Base-by-base conservation (phyloP, 1,284 basidiomycete genomes). In the Moesziomyces globuligerus region DNA sequence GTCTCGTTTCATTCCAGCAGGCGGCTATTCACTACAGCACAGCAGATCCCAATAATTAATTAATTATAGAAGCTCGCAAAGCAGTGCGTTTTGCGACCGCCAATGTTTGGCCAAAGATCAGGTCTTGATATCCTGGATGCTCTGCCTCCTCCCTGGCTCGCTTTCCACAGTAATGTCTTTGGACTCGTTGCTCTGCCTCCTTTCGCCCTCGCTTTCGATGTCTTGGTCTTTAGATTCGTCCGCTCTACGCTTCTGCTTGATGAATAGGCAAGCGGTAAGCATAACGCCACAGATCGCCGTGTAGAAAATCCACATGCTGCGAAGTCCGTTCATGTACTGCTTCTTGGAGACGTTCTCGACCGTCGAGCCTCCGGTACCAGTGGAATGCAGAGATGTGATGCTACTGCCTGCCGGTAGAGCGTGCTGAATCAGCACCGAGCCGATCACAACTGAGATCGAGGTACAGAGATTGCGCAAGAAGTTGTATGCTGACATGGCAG, bases 241-340 rank as follows among this genome's bases (percentile, higher is more conserved):
- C 6, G 20, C 17, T 7, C 21, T 21, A 3, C 46, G 15, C 36
- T 48, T 48, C 36, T 48, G 46, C 46, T 48, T 48, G 46, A 48
- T 37, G 46, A 48, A 48, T 1, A 28, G n/a, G 24, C 18, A 25
- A 26, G 46, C 21, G 17, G 36, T 18, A 21, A 48, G 36, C 46
- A 48, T 48, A 15, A 48, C 13, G 9, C 46, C 46, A 36, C 46
- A 48, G 28, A 48, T 25, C 10, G 46, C 34, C 9, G 36, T 38
- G 37, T 48, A 48, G 25, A 48, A 48, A 11, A 24, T 48, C 46
- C 46, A 48, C 46, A 48, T 48, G 36, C 21, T 48, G 20, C 46
- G 46, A 1, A 48, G 36, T 11, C 46, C 46, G 9, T 18, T 38
- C 46, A 48, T 48, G 46, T 48, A 48, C 36, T 37, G 36, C 8